A percentile compares a stretch with the other conserved stretches of the same genome.
phyloP scores from a whole-genome alignment of 139 green algal genomes.

The Nannochloris sp. region DNA sequence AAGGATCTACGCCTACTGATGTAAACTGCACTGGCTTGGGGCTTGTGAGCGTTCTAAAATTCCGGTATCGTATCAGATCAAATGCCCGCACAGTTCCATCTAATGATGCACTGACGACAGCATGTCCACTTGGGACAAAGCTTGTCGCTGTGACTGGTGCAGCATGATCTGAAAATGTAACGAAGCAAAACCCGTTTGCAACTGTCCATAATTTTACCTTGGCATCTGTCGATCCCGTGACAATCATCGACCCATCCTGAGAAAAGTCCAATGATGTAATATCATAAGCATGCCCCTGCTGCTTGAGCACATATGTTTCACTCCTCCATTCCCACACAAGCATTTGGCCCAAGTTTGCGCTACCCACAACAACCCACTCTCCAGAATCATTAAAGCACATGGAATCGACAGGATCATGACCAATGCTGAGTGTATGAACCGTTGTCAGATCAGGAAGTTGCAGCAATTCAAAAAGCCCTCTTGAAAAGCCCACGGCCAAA shows the following conservation, averaged over 20 bases:
- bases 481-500: constrained; percentile 66
- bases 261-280: constrained; percentile 64
- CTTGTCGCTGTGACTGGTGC: constrained; percentile 71
- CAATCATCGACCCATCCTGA: constrained; percentile 71
- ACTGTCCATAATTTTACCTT: constrained; percentile 86
- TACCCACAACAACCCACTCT: constrained; percentile 80
- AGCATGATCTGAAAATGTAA: constrained; percentile 88
- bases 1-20: constrained; percentile 75
- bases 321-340: constrained; percentile 97
- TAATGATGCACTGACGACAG: constrained; percentile 26
- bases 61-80: constrained; percentile 85
- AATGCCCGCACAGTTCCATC: constrained; percentile 92
- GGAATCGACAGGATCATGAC: constrained; percentile 41
- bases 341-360: constrained; percentile 84
- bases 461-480: constrained; percentile 81
- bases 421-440: constrained; percentile 51
- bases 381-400: constrained; percentile 70
- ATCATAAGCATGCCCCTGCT: constrained; percentile 86
- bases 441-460: constrained; percentile 74
- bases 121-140: constrained; percentile 54
- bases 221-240: constrained; percentile 74
- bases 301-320: constrained; percentile 89
- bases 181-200: constrained; percentile 77
- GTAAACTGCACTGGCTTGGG: constrained; percentile 74
- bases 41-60: constrained; percentile 90